Evolutionary conservation across 164 flowering plant species (phyloP), one percentile per base, ranked within the genome.

Genomic region (Umbellularia californica): DNA sequence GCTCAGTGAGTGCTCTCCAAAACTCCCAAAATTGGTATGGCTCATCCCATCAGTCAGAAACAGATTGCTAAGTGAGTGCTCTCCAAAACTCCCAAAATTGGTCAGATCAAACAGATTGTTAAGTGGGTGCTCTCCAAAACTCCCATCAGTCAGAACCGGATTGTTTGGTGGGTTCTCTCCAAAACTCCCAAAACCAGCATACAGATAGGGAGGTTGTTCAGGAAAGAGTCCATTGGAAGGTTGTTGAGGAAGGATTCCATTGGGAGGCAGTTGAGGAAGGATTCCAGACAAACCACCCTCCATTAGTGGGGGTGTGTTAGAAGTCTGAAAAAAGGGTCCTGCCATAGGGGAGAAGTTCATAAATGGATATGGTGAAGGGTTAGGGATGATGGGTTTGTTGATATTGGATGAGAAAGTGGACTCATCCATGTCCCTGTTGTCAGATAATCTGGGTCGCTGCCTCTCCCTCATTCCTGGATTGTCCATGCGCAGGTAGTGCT

Each of bases 401-500:
- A 58, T 20, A 14, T 22, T 63, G 24, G 65, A 4, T 63, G 65
- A 22, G 41, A 14, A 15, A 10, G 17, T 17, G 50, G 70, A 35
- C n/a, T 2, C 5, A 33, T n/a, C 23, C 33, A 51, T 13, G 58
- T 17, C 72, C 10, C 58, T 68, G 10, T 75, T 65, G 30, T 75
- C 76, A n/a, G 68, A 74, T 12, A 75, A 65, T 28, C 76, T 80
- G 14, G 22, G 50, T 17, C 78, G 72, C 2, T 30, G 74, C 22
- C 68, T 65, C 20, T 55, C 75, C 20, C 25, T 73, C 2, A 35
- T 12, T 35, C 52, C 65, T 5, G 75, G 5, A 12, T 41, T 55
- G 15, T 52, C 70, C 33, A 50, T 73, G 28, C 76, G 79, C 19
- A 33, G 27, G 74, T 33, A 79, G 52, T 67, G 72, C 65, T 79